Conservation (phyloP, 108 stramenopile species). For the Cyclostephanos invisitatus region DNA sequence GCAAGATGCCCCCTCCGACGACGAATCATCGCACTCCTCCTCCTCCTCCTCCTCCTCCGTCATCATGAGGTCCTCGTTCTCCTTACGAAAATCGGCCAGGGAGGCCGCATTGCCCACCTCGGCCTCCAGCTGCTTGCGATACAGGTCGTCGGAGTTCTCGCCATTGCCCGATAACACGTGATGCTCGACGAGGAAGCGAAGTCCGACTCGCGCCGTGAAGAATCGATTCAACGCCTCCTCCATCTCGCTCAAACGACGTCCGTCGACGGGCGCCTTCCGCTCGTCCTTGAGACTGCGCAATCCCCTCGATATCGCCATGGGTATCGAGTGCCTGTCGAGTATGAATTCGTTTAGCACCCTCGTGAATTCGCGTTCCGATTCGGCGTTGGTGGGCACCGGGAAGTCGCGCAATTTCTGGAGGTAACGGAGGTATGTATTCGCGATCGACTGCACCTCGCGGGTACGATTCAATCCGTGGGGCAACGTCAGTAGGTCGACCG, state of each 20-base stretch:
- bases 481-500: conserved; percentile 80
- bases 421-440: conserved; percentile 72
- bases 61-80: too few species aligned
- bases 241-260: conserved; percentile 67
- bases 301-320: conserved; percentile 73
- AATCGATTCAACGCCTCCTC: conserved; percentile 89
- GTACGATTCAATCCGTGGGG: conserved; percentile 78
- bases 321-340: conserved; percentile 76
- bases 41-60: conserved; percentile 19
- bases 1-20: conserved; percentile 27
- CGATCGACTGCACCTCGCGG: conserved; percentile 66
- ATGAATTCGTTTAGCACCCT: conserved; percentile 48
- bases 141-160: conserved; percentile 38
- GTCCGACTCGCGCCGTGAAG: conserved; percentile 89
- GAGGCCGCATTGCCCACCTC: conserved; percentile 26
- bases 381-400: conserved; percentile 56
- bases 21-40: conserved; percentile 12
- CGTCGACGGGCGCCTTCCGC: conserved; percentile 44
- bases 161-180: conserved; percentile 71
- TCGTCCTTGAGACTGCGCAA: conserved; percentile 52
- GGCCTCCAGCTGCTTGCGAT: conserved; percentile 33
- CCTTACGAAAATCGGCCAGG: conserved; percentile 17
- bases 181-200: conserved; percentile 90
- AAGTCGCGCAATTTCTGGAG: conserved; percentile 64
- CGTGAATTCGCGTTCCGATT: conserved; percentile 72